These are phyloP conservation scores for Nakazawaea siamensis DNA, from an alignment of 805 yeast genomes.

Conservation along the genomic window DNA sequence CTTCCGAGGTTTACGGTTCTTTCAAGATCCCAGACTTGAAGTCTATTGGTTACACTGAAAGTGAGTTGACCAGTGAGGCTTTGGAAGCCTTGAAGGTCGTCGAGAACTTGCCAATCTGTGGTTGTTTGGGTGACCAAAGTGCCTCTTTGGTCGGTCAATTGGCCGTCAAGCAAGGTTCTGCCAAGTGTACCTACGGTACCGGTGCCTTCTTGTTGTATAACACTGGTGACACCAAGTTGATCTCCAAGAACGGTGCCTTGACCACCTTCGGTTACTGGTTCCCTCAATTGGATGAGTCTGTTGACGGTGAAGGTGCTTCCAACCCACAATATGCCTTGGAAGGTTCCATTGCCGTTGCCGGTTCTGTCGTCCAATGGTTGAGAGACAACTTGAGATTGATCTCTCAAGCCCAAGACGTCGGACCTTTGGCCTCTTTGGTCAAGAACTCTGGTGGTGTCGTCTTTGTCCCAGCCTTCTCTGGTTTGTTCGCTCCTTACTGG, in stretches of 20 bases:
- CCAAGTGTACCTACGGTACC: conserved; percentile 94
- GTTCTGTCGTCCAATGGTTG: conserved; percentile 89
- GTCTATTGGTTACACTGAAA: conserved; percentile 39
- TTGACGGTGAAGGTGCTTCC: conserved; percentile 26
- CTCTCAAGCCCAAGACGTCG: conserved; percentile 76
- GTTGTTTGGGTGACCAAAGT: conserved; percentile 91
- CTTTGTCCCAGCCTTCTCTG: conserved; percentile 91
- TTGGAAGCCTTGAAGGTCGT: conserved; percentile 39
- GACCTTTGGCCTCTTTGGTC: conserved; percentile 81
- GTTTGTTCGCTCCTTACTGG: conserved; percentile 96
- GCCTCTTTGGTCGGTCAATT: conserved; percentile 91
- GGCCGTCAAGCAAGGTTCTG: conserved; percentile 76
- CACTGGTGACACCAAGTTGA: conserved; percentile 67
- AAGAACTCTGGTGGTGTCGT: conserved; percentile 83
- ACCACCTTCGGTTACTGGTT: conserved; percentile 92
- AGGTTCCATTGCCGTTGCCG: conserved; percentile 96
- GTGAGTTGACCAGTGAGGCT: conserved; percentile 42
- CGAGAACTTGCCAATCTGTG: conserved; percentile 67
- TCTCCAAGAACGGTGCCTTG: conserved; percentile 72
- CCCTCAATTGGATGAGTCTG: conserved; percentile 46
- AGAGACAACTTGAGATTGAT: conserved; percentile 83
- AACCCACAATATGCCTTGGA: conserved; percentile 83
- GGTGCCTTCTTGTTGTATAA: conserved; percentile 89
- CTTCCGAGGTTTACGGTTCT: conserved; percentile 71
- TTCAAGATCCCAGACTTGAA: conserved; percentile 55